Conservation (phyloP, 1,139 yeast genomes). For the Nakaseomyces kungkrabaensis region DNA sequence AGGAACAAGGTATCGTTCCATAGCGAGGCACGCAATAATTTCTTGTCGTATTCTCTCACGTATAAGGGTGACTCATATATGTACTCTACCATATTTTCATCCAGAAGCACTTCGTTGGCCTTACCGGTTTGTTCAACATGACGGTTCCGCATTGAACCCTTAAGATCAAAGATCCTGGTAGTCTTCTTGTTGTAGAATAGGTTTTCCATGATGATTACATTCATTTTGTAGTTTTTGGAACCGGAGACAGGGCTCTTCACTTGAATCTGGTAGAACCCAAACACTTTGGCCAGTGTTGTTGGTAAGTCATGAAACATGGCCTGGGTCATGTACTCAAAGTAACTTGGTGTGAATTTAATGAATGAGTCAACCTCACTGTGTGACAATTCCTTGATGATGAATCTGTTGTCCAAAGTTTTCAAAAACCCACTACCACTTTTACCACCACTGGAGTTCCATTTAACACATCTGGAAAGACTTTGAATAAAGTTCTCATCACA, state of each 20-base stretch:
- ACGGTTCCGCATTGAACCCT: slow-evolving; percentile 96
- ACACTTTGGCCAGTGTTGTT: slow-evolving; percentile 85
- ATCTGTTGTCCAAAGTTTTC: slow-evolving; percentile 82
- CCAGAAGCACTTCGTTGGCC: slow-evolving; percentile 87
- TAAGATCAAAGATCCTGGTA: slow-evolving; percentile 82
- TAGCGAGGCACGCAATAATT: slow-evolving; percentile 71
- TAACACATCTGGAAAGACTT: slow-evolving; percentile 82
- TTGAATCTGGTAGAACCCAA: slow-evolving; percentile 91
- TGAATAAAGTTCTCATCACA: slow-evolving; percentile 70
- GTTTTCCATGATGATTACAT: slow-evolving; percentile 92
- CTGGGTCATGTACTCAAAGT: slow-evolving; percentile 92
- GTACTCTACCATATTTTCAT: slow-evolving; percentile 97
- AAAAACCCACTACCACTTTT: slow-evolving; percentile 91
- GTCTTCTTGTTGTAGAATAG: slow-evolving; percentile 78
- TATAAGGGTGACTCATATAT: slow-evolving; percentile 93
- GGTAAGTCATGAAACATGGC: slow-evolving; percentile 92
- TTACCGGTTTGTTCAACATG: slow-evolving; percentile 95
- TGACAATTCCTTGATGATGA: slow-evolving; percentile 82
- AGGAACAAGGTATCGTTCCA: slow-evolving; percentile 92
- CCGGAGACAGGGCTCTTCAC: slow-evolving; percentile 71
- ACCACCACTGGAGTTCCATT: slow-evolving; percentile 96
- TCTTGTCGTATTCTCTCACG: slow-evolving; percentile 87
- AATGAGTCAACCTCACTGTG: slow-evolving; percentile 87
- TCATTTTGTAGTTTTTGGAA: slow-evolving; percentile 65
- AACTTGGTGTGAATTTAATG: slow-evolving; percentile 90